Percentiles rank a stretch among this genome's conserved stretches.
These are phyloP conservation scores for Cyclotella baltica DNA, from an alignment of 108 stramenopile species.

Conservation along the genomic window DNA sequence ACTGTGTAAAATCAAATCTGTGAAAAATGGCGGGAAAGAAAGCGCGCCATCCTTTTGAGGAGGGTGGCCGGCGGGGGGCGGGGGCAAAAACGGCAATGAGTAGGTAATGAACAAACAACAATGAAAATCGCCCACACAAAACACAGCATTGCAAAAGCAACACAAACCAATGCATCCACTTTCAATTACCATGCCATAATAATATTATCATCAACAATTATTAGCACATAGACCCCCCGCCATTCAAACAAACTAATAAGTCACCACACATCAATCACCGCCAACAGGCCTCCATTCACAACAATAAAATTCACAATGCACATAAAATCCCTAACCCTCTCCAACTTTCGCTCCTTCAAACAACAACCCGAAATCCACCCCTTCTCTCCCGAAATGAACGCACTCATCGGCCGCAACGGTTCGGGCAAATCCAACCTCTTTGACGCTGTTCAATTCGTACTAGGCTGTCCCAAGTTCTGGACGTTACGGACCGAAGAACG, in stretches of 20 bases:
- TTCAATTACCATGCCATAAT: no score
- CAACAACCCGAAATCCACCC: constrained; percentile 95
- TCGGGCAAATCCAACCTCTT: constrained; percentile 97
- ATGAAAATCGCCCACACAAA: not conserved
- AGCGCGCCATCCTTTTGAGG: not conserved
- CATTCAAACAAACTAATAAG: no score
- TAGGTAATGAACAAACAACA: not conserved
- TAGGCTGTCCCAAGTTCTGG: constrained; percentile 90
- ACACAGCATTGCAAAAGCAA: no score
- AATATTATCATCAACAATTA: no score
- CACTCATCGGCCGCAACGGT: constrained; percentile 95
- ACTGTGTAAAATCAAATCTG: no score
- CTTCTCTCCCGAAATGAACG: constrained; percentile 95
- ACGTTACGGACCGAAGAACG: constrained; percentile 91
- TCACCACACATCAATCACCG: not conserved
- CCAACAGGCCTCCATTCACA: not conserved
- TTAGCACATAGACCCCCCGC: no score
- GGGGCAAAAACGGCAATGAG: no score
- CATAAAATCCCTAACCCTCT: constrained; percentile 96
- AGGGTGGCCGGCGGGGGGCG: no score
- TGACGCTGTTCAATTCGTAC: constrained; percentile 97
- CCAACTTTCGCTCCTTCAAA: constrained; percentile 96
- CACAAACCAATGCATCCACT: no score
- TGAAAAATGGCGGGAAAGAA: not conserved
- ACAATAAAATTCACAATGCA: constrained; percentile 73